Evolutionary conservation across 345 rosid species (phyloP).

Genomic region (Garcia nutans): DNA sequence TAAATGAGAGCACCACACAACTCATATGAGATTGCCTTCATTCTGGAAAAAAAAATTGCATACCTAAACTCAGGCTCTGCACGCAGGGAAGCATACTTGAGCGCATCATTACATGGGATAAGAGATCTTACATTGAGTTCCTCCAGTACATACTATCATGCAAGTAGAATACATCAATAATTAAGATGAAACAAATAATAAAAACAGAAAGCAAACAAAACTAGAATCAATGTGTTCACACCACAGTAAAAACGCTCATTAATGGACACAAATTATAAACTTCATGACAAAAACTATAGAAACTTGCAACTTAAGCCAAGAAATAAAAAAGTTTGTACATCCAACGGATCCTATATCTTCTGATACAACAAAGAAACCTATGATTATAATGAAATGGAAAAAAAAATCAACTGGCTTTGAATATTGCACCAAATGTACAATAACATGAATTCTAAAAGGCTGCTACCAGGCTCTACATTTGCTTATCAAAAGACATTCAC

Average conservation of each 20-base stretch:
- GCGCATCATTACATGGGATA: slow-evolving; percentile 70
- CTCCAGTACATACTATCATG: slow-evolving; percentile 80
- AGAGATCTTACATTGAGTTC: slow-evolving; percentile 87
- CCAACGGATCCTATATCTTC: neutral
- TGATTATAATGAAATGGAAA: neutral
- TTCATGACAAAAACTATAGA: neutral
- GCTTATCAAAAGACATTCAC: neutral
- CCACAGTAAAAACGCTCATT: neutral
- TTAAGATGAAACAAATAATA: neutral
- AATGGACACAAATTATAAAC: neutral
- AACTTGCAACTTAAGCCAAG: neutral
- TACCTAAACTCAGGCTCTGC: slow-evolving; percentile 99
- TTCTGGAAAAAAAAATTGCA: slow-evolving; percentile 21
- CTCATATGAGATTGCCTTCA: neutral
- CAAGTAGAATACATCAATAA: slow-evolving; percentile 15
- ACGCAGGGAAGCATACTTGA: slow-evolving; percentile 80
- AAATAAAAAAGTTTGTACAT: neutral
- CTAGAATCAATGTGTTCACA: neutral
- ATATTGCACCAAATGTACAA: neutral
- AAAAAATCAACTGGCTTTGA: neutral
- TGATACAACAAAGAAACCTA: neutral
- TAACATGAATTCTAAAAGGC: neutral
- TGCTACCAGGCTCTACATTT: neutral
- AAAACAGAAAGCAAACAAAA: neutral
- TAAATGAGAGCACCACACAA: slow-evolving; percentile 14